Evolutionary conservation across 805 yeast species (phyloP).

Genomic region (Blastobotrys parvus): DNA sequence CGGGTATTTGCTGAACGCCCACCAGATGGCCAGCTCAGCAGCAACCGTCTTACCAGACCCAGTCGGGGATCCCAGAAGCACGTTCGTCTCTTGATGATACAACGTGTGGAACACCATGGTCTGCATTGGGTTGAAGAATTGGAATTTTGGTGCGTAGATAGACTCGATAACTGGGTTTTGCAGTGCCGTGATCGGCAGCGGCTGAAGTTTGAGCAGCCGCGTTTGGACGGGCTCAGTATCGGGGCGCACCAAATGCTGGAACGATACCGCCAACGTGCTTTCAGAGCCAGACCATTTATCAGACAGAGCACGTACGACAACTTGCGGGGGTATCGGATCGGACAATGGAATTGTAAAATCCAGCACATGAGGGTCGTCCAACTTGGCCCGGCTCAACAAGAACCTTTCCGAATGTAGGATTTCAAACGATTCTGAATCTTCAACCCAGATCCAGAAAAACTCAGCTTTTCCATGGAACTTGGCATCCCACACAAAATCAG

Average conservation of each 20-base stretch:
- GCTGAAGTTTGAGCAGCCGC: conserved; percentile 68
- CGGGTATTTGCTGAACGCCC: conserved; percentile 79
- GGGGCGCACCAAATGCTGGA: conserved; percentile 85
- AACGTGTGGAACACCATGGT: conserved; percentile 91
- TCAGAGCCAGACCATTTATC: conserved; percentile 91
- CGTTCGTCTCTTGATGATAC: conserved; percentile 69
- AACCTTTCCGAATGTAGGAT: conserved; percentile 79
- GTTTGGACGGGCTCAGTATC: conserved; percentile 82
- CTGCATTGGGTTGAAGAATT: conserved; percentile 96
- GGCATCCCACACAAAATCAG: conserved; percentile 84
- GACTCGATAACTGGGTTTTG: conserved; percentile 58
- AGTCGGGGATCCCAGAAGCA: conserved; percentile 94
- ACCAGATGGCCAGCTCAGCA: conserved; percentile 96
- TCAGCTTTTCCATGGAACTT: conserved; percentile 75
- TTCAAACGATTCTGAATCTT: conserved; percentile 65
- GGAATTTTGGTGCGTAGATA: conserved; percentile 60
- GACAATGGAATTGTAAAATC: conserved; percentile 89
- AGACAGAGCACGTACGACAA: conserved; percentile 68
- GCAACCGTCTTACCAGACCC: conserved; percentile 98
- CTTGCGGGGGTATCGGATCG: conserved; percentile 86
- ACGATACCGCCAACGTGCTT: conserved; percentile 64
- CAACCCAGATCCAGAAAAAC: conserved; percentile 88
- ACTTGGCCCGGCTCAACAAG: conserved; percentile 51
- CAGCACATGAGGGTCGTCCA: conserved; percentile 53
- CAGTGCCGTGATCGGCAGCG: conserved; percentile 76